Evolutionary conservation across 2,329 filamentous ascomycete genomes (phyloP).

Genomic region (Calycina marina): DNA sequence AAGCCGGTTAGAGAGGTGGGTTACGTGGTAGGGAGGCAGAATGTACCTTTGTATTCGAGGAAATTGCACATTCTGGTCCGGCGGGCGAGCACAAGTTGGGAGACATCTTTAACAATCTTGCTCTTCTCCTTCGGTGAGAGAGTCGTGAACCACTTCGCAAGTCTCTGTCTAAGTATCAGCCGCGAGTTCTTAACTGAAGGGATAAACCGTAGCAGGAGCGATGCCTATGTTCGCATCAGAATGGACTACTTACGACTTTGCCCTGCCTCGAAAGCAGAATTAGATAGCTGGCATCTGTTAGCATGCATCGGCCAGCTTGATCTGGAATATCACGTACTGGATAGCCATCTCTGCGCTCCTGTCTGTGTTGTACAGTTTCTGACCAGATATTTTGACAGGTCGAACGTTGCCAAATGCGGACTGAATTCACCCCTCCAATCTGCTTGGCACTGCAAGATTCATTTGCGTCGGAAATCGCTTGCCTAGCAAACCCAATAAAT

Average conservation of each 20-base stretch:
- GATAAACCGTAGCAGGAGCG: too few species aligned
- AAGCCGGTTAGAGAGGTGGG: constrained; percentile 9
- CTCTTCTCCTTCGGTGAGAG: constrained; percentile 96
- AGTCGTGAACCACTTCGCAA: constrained; percentile 99
- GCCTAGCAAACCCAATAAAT: too few species aligned
- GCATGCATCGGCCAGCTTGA: too few species aligned
- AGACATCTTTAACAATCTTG: constrained; percentile 99
- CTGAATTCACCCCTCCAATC: too few species aligned
- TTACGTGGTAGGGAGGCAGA: background rate
- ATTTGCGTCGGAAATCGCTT: too few species aligned
- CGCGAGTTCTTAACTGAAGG: too few species aligned
- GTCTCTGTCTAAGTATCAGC: constrained; percentile 48
- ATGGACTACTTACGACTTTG: constrained; percentile 70
- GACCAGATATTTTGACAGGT: too few species aligned
- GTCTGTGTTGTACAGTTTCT: too few species aligned
- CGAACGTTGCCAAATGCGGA: too few species aligned
- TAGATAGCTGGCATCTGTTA: constrained; percentile 55
- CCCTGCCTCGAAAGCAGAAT: constrained; percentile 96
- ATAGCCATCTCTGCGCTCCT: constrained; percentile 34
- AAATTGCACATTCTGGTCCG: constrained; percentile 99
- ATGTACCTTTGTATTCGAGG: constrained; percentile 88
- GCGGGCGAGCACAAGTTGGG: constrained; percentile 88
- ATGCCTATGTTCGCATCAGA: constrained; percentile 7
- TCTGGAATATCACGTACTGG: too few species aligned
- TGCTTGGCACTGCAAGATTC: too few species aligned